Evolutionary conservation across 768 basidiomycete genomes (phyloP).

Genomic region (Pleurotus djamor): DNA sequence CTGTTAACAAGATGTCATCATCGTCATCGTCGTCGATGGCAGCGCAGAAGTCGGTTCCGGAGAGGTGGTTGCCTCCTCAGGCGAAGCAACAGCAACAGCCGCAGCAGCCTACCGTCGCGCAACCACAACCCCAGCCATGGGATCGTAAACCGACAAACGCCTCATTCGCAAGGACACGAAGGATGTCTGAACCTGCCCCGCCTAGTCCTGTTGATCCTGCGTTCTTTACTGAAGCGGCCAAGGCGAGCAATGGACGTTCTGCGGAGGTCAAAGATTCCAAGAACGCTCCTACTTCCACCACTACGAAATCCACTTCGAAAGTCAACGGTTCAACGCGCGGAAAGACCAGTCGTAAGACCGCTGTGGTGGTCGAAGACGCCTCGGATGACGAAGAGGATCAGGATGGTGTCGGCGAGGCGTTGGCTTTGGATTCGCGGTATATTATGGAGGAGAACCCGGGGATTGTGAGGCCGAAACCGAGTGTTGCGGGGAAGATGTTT

Average conservation of each 20-base stretch:
- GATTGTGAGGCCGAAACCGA: slow-evolving; percentile 41
- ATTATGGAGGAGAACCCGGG: slow-evolving; percentile 22
- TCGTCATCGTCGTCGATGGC: neutral
- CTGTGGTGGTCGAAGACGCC: slow-evolving; percentile 42
- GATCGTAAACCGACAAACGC: slow-evolving; percentile 4
- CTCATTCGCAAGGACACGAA: slow-evolving; percentile 10
- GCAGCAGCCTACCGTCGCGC: no score
- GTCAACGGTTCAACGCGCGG: no score
- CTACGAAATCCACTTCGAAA: neutral
- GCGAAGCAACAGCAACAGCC: neutral
- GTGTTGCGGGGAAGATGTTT: slow-evolving; percentile 32
- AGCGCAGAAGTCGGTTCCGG: neutral
- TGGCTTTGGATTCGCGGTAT: slow-evolving; percentile 31
- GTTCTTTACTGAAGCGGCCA: slow-evolving; percentile 9
- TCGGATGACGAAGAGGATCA: slow-evolving; percentile 38
- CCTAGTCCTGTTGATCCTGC: slow-evolving; percentile 15
- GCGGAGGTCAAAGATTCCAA: slow-evolving; percentile 19
- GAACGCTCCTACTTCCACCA: neutral
- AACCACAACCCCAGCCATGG: neutral
- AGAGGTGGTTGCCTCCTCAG: slow-evolving; percentile 3
- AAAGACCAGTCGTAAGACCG: slow-evolving; percentile 14
- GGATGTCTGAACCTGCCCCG: slow-evolving; percentile 26
- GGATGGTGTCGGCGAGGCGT: slow-evolving; percentile 18
- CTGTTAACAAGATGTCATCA: neutral
- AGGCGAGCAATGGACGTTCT: neutral